Evolutionary conservation across 306 rosid genomes (phyloP).

Genomic region (Lotus japonicus): DNA sequence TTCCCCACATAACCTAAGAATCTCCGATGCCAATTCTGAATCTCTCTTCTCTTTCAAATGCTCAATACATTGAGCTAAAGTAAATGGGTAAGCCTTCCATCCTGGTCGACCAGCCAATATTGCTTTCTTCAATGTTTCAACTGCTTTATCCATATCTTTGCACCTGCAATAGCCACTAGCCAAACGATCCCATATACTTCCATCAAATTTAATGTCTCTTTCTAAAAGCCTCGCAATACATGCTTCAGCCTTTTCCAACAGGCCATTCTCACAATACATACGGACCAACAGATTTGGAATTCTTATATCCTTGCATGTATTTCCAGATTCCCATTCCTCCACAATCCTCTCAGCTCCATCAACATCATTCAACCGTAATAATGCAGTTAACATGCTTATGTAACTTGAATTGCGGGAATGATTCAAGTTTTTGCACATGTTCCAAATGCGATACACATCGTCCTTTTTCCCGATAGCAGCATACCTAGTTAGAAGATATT

Average conservation of each 20-base stretch:
- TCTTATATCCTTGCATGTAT: constrained; percentile 31
- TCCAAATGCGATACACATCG: constrained; percentile 53
- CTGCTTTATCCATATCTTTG: constrained; percentile 41
- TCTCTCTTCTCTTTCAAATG: constrained; percentile 49
- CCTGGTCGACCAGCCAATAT: constrained; percentile 23
- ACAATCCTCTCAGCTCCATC: constrained; percentile 53
- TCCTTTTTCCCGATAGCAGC: constrained; percentile 36
- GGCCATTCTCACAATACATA: constrained; percentile 44
- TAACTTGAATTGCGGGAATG: constrained; percentile 27
- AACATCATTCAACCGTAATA: constrained; percentile 45
- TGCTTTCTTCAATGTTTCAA: constrained; percentile 42
- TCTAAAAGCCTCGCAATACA: constrained; percentile 27
- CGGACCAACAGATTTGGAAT: constrained; percentile 37
- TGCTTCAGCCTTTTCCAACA: constrained; percentile 46
- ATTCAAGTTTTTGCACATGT: constrained; percentile 28
- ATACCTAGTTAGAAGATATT: constrained; percentile 34
- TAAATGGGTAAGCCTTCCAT: constrained; percentile 30
- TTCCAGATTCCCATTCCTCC: constrained; percentile 46
- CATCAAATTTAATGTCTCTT: constrained; percentile 22
- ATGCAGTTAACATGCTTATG: constrained; percentile 34
- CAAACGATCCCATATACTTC: constrained; percentile 38
- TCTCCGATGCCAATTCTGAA: constrained; percentile 35
- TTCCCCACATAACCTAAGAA: constrained; percentile 26
- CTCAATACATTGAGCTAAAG: constrained; percentile 43
- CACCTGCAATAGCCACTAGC: constrained; percentile 33